These are phyloP conservation scores for Collybia sordida DNA, from an alignment of 768 basidiomycete species.

Conservation along the genomic window DNA sequence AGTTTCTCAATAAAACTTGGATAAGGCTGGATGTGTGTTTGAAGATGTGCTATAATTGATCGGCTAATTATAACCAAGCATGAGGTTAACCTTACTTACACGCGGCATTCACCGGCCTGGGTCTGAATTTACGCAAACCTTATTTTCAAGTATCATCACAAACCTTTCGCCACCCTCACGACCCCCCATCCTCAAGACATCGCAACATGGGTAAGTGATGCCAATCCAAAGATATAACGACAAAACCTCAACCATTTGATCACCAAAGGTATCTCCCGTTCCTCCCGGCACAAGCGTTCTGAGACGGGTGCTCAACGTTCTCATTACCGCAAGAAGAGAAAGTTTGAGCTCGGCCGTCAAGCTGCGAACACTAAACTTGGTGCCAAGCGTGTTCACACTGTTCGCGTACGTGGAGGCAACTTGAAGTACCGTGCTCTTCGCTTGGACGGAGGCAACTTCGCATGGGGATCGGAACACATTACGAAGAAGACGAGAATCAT, in stretches of 20 bases:
- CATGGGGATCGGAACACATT: slow-evolving; percentile 94
- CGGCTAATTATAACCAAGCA: too few species aligned
- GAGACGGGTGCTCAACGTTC: slow-evolving; percentile 90
- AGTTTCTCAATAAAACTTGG: too few species aligned
- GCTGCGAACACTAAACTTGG: slow-evolving; percentile 97
- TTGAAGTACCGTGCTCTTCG: slow-evolving; percentile 94
- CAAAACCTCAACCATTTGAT: too few species aligned
- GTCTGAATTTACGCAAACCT: slow-evolving; percentile 38
- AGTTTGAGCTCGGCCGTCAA: slow-evolving; percentile 99
- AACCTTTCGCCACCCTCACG: slow-evolving; percentile 41
- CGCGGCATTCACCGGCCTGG: slow-evolving; percentile 35
- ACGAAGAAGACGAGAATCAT: slow-evolving; percentile 97
- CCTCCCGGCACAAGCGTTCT: slow-evolving; percentile 97
- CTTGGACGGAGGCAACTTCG: slow-evolving; percentile 96
- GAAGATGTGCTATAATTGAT: too few species aligned
- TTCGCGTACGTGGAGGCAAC: slow-evolving; percentile 96
- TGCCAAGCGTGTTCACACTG: slow-evolving; percentile 90
- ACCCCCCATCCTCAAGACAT: slow-evolving; percentile 67
- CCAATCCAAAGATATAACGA: not conserved
- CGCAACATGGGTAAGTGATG: slow-evolving; percentile 73
- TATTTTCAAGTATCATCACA: slow-evolving; percentile 56
- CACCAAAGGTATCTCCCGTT: slow-evolving; percentile 86
- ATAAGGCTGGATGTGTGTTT: too few species aligned
- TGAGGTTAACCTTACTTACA: too few species aligned
- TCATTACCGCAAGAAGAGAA: slow-evolving; percentile 99